Base-by-base conservation (phyloP, 345 rosid species). In the Citrus reticulata region DNA sequence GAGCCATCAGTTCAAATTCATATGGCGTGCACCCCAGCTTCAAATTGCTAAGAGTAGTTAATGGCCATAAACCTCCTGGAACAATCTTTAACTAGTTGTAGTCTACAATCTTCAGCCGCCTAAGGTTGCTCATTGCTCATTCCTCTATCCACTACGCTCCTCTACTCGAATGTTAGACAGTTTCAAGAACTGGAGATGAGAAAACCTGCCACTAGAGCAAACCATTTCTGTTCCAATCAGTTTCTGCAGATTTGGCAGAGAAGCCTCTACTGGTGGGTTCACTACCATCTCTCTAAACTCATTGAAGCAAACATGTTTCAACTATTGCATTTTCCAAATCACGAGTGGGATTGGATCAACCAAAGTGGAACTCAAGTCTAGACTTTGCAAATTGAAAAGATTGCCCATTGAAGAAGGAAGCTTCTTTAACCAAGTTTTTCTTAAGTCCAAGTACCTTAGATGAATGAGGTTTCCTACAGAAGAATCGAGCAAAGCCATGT, bases 221-320 rank as follows among this genome's bases (percentile, higher is more conserved):
- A 79, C 29, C 83, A 79, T 79, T 76, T 68, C 64, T 24, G 60
- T 70, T 68, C 85, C 73, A 46, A 24, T 42, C 13, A 75, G 60
- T 51, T 67, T 70, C 24, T 70, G 68, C 6, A 80, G 83, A 30
- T 70, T 40, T 14, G 14, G 1, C 16, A 76, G n/a, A 39, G 68
- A 75, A 49, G 34, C 37, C 13, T 62, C 35, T 13, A 5, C 27
- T 13, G 42, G 71, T 22, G 60, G 79, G 51, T 54, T 62, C 51
- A 62, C 40, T 17, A 32, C 51, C 58, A 82, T 68, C 49, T 81
- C 81, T 57, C 9, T 13, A 42, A 20, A 13, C 49, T 46, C 70
- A 46, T 4, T 11, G 4, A 82, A 51, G 22, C 25, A 35, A 22
- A 82, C 42, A 29, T 74, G 79, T 42, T 76, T 69, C 68, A 78